Conservation (phyloP, 129 eudicot genomes). For the Flaveria robusta region DNA sequence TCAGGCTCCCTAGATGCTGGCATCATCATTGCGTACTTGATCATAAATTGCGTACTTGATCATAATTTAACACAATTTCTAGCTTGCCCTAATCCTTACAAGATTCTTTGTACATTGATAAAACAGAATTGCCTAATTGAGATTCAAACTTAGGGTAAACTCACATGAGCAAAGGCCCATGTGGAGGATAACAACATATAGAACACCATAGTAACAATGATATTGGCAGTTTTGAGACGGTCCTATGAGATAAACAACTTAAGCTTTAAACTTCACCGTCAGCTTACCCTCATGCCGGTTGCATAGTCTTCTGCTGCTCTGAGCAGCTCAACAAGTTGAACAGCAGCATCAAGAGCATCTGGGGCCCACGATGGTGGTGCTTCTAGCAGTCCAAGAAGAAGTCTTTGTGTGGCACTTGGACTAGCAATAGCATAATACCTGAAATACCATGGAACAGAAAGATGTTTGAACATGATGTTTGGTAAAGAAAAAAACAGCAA, state of each 20-base stretch:
- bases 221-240: constrained; percentile 9
- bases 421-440: constrained; percentile 97
- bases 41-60: neutral
- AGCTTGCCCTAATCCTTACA: neutral
- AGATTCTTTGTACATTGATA: neutral
- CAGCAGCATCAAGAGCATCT: constrained; percentile 99
- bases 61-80: neutral
- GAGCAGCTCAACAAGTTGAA: constrained; percentile 94
- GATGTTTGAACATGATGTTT: neutral
- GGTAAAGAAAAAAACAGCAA: neutral
- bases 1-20: neutral
- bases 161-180: constrained; percentile 1
- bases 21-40: neutral
- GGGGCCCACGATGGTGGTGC: constrained; percentile 99
- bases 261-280: neutral
- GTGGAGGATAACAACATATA: neutral
- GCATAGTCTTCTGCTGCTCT: constrained; percentile 98
- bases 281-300: constrained; percentile 87
- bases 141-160: neutral
- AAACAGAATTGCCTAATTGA: neutral
- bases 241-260: neutral
- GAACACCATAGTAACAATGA: neutral
- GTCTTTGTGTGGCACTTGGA: constrained; percentile 98
- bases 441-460: constrained; percentile 28
- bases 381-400: constrained; percentile 95